Conservation (phyloP, 495 filamentous ascomycete species). For the Cryomyces antarcticus region DNA sequence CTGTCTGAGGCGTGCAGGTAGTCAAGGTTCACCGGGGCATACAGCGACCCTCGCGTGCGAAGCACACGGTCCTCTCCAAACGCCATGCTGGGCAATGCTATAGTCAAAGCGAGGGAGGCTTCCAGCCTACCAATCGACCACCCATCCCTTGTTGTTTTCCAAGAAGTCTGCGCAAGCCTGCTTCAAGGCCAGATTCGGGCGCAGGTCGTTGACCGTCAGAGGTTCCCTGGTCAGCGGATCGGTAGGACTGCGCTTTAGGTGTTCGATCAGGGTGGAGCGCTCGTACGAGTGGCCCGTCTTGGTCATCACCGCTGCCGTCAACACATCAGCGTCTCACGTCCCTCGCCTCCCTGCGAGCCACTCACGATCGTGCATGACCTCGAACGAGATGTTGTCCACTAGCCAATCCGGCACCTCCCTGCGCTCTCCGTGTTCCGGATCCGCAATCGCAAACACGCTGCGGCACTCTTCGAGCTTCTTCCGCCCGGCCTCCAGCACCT, state of each 20-base stretch:
- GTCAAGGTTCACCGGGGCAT: no score
- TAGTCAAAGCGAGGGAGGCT: no score
- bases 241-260: conserved; percentile 48
- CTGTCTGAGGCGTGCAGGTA: no score
- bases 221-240: conserved; percentile 75
- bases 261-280: conserved; percentile 66
- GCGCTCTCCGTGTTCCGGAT: conserved; percentile 27
- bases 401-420: conserved; percentile 69
- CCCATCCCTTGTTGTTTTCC: conserved; percentile 67
- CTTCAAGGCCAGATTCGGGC: conserved; percentile 68
- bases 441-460: conserved; percentile 39
- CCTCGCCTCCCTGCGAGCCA: neutral
- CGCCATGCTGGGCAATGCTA: no score
- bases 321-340: no score
- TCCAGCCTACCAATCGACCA: conserved; percentile 54
- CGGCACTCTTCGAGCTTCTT: conserved; percentile 38
- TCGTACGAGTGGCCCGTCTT: conserved; percentile 82
- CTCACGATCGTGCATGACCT: conserved; percentile 78
- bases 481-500: conserved; percentile 30
- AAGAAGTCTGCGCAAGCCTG: conserved; percentile 71
- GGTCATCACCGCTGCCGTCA: conserved; percentile 27
- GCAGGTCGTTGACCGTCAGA: conserved; percentile 46
- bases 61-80: no score
- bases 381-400: conserved; percentile 77
- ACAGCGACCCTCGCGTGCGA: no score